Conservation (phyloP, 495 filamentous ascomycete genomes). For the Cladorrhinum samala region DNA sequence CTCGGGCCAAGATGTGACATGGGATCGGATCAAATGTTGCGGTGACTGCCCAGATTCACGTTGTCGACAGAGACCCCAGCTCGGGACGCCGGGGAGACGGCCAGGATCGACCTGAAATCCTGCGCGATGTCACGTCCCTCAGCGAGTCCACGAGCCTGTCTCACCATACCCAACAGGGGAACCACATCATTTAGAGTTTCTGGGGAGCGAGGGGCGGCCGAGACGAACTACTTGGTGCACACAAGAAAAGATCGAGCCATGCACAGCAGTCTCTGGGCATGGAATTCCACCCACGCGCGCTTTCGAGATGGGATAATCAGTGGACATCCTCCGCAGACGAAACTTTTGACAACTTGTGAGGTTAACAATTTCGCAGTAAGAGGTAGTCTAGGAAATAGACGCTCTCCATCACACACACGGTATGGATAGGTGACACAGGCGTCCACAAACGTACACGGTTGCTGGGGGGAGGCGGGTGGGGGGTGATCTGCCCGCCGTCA, state of each 20-base stretch:
- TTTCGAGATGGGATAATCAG: too few species aligned
- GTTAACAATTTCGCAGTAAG: too few species aligned
- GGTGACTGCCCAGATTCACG: too few species aligned
- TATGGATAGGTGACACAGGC: neutral
- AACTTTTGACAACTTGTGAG: too few species aligned
- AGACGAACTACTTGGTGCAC: neutral
- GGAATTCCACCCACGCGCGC: neutral
- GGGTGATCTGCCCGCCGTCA: neutral
- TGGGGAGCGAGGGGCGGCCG: neutral
- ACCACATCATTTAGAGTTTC: constrained; percentile 1
- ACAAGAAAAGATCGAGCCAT: neutral
- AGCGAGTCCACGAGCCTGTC: constrained; percentile 11
- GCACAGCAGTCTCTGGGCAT: neutral
- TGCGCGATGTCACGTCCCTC: constrained; percentile 23
- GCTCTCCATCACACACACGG: too few species aligned
- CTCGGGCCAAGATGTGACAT: constrained; percentile 19
- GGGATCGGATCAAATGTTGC: constrained; percentile 19
- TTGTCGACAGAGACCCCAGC: constrained; percentile 11
- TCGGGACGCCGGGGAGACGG: neutral
- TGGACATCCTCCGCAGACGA: too few species aligned
- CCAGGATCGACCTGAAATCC: constrained; percentile 13
- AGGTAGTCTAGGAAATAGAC: too few species aligned
- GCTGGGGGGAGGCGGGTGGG: too few species aligned
- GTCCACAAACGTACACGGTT: too few species aligned
- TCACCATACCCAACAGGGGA: constrained; percentile 18